Evolutionary conservation across 768 basidiomycete genomes (phyloP).

Genomic region (Dacryopinax spathularia): DNA sequence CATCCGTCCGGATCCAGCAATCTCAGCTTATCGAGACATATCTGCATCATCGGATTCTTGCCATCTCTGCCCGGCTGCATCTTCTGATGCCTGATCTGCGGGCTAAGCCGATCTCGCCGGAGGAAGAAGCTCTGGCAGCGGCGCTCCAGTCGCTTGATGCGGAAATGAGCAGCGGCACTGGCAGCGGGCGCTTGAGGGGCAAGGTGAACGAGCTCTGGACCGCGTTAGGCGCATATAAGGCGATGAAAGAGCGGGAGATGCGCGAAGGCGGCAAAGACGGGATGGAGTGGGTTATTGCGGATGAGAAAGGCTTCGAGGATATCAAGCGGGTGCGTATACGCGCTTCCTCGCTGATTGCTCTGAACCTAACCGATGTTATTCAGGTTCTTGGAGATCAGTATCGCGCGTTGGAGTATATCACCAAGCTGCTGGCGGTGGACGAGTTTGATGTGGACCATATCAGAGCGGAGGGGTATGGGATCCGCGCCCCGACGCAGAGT

Average conservation of each 20-base stretch:
- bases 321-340: conserved; percentile 48
- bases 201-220: conserved; percentile 81
- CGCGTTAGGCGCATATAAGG: conserved; percentile 55
- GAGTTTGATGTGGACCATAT: conserved; percentile 1
- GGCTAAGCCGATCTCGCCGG: conserved; percentile 57
- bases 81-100: conserved; percentile 64
- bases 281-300: conserved; percentile 70
- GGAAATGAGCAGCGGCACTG: conserved; percentile 36
- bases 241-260: conserved; percentile 33
- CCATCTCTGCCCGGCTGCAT: conserved; percentile 39
- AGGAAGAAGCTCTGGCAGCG: conserved; percentile 63
- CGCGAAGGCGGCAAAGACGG: conserved; percentile 22
- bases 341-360: not conserved
- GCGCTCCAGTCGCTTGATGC: conserved; percentile 60
- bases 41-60: not conserved
- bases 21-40: conserved; percentile 2
- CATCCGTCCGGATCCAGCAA: not conserved
- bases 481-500: not conserved
- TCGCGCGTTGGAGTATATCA: not conserved
- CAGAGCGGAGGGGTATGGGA: not conserved
- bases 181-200: conserved; percentile 43
- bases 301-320: conserved; percentile 67
- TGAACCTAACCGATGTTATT: not conserved
- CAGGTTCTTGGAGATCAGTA: not conserved
- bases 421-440: not conserved